Evolutionary conservation across 331 rosid genomes (phyloP), one percentile per base, ranked within the genome.

Genomic region (Spiraea crenata): DNA sequence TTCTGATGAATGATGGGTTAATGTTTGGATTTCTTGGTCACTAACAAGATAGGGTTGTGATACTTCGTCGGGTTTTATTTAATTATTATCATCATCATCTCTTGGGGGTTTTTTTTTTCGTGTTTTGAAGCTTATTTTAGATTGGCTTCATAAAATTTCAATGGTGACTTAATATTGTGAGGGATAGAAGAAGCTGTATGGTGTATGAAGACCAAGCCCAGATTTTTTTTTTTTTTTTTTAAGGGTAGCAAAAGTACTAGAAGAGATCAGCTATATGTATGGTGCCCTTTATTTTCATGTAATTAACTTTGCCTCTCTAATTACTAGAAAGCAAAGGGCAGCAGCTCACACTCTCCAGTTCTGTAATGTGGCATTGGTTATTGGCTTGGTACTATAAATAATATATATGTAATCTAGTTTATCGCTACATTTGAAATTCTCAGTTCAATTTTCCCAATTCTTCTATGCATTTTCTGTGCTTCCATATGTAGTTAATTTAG

Each of bases 61-160:
- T 25, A 25, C 31, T 68, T 67, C 81, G 55, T 76, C 48, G 70
- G 70, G 71, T 56, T 65, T 62, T 81, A 44, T 58, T 57, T 58
- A 6, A 17, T 37, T 50, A 49, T 77, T 31, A 40, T 71, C 9
- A 50, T 59, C 56, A 58, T 42, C 41, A 25, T 25, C 31, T 25
- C 31, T 25, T 25, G 31, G 31, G 31, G 31, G 31, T 25, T 46
- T 31, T 6, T 15, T 73, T 71, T 47, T 45, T 37, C 11, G 40
- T 13, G 65, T 73, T 72, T 67, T 72, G 91, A 82, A 84, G 91
- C 83, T 77, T 82, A 74, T 84, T 82, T 83, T 75, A 82, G 76
- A 68, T 77, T 71, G 76, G 88, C 84, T 83, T 83, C 85, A 73
- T 34, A 56, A 62, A 70, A 82, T 58, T 66, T 25, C 31, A 25